Base-by-base conservation (phyloP, 108 stramenopile species). In the Thalassiosira profunda region DNA sequence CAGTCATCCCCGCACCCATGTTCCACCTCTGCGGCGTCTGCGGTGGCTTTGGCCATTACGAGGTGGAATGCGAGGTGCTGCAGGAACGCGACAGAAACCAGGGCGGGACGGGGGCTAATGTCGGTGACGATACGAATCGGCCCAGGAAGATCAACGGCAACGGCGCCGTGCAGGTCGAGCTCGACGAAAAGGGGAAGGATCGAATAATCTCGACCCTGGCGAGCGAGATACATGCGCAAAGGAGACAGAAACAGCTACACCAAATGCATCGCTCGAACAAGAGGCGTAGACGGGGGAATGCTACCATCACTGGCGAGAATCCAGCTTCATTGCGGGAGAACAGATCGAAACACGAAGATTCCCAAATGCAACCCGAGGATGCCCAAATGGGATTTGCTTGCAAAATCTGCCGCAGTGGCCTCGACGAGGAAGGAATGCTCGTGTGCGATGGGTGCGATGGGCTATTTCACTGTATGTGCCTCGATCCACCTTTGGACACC, bases 371-470 rank as follows among this genome's bases (percentile, higher is more conserved):
- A 11, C 54, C 54, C 33, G 49, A 51, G 26, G 23, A 47, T 46
- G 58, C 15, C 47, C n/a, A 59, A 59, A 18, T 47, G 47, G 42
- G 17, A 59, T 14, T 46, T n/a, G 63, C 29, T 30, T 85, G 84
- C 65, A 73, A 79, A n/a, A 33, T 80, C 15, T 85, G 84, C 30
- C 33, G 37, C 0, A 57, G 56, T 43, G 64, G 64, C 20, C 28
- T 54, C 3, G 35, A 43, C 10, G 53, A 53, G 37, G 35, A 75
- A 37, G 52, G 43, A 44, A 58, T 85, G 63, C 74, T 90, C 4
- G 36, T 88, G 17, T 90, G 89, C 55, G 86, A 90, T 69, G 84
- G 86, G 23, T 90, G 89, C 63, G 85, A 87, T 56, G 80, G 45
- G 37, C 70, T 84, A 26, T 87, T 60, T 41, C 89, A 90, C 58